Conservation (phyloP, 805 yeast genomes). For the Zygoascus flipseniorum region DNA sequence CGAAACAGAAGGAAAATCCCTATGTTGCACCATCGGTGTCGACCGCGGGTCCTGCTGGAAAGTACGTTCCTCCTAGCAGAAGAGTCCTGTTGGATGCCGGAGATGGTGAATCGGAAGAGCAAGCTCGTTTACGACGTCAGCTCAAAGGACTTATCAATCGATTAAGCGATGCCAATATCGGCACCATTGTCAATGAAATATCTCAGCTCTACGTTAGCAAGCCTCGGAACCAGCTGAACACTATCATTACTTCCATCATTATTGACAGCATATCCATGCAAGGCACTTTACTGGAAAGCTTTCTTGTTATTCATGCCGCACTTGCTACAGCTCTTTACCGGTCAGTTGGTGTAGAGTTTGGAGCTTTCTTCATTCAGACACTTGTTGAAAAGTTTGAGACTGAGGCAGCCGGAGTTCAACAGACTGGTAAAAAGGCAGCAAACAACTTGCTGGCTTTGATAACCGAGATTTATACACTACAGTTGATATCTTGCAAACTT, state of each 20-base stretch:
- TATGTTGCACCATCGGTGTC: constrained; percentile 36
- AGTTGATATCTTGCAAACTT: constrained; percentile 62
- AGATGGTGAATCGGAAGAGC: constrained; percentile 35
- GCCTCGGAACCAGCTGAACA: constrained; percentile 75
- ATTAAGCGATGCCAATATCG: constrained; percentile 79
- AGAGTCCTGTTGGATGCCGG: constrained; percentile 33
- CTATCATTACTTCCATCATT: constrained; percentile 52
- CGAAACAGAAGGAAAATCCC: constrained; percentile 55
- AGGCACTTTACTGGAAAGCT: constrained; percentile 65
- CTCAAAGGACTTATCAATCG: constrained; percentile 81
- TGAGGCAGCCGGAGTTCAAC: constrained; percentile 7
- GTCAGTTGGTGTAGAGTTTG: constrained; percentile 78
- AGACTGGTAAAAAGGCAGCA: constrained; percentile 35
- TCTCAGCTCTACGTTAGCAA: constrained; percentile 52
- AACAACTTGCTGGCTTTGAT: constrained; percentile 66
- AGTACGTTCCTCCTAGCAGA: constrained; percentile 87
- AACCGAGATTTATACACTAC: constrained; percentile 69
- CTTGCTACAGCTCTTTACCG: constrained; percentile 67
- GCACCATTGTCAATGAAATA: constrained; percentile 60
- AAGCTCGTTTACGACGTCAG: constrained; percentile 44
- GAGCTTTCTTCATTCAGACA: constrained; percentile 75
- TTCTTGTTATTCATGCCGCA: constrained; percentile 72
- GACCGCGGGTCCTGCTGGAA: constrained; percentile 20
- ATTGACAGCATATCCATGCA: constrained; percentile 57
- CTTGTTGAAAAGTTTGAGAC: constrained; percentile 61